phyloP scores from a whole-genome alignment of 2,329 filamentous ascomycete species.

The Cercospora beticola region DNA sequence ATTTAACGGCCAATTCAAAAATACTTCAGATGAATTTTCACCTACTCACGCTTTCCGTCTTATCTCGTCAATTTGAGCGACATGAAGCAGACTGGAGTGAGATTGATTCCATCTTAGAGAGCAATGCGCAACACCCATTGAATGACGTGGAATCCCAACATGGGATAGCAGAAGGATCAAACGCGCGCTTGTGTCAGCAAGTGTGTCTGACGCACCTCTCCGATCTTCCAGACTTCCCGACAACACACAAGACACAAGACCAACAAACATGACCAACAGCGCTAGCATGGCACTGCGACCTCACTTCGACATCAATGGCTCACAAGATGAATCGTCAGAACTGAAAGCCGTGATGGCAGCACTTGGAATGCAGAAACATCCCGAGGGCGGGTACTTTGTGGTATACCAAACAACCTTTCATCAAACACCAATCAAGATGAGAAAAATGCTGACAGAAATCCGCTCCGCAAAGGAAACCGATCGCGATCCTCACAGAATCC shows the following conservation, averaged over 20 bases:
- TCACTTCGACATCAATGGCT: conserved; percentile 7
- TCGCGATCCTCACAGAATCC: conserved; percentile 51
- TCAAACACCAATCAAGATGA: no score
- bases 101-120: neutral
- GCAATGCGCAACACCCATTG: neutral
- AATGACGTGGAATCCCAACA: neutral
- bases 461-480: conserved; percentile 53
- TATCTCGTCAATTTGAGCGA: neutral
- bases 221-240: neutral
- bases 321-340: conserved; percentile 15
- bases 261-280: neutral
- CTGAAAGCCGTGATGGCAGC: conserved; percentile 44
- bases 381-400: conserved; percentile 64
- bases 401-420: conserved; percentile 1
- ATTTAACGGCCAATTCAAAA: neutral
- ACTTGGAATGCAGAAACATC: conserved; percentile 55
- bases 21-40: neutral
- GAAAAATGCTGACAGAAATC: neutral
- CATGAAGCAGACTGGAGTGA: neutral
- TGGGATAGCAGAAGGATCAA: neutral
- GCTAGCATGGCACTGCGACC: neutral
- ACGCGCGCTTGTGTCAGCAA: conserved; percentile 1
- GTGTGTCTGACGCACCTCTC: neutral
- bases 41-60: neutral
- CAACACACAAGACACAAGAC: neutral